Conservation (phyloP, 805 yeast genomes). For the Pichia occidentalis region DNA sequence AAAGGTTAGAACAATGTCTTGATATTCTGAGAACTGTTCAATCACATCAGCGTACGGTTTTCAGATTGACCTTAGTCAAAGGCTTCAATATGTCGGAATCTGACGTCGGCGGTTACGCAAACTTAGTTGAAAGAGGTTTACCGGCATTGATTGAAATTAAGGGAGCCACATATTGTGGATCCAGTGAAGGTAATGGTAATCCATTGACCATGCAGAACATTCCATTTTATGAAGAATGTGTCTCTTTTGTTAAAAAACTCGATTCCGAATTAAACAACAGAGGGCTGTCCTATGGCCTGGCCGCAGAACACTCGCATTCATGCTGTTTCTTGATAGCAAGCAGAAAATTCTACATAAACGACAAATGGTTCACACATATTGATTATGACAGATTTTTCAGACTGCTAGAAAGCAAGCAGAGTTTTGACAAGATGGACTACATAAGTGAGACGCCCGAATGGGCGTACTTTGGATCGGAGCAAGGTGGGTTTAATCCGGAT, state of each 20-base stretch:
- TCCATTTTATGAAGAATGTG: constrained; percentile 90
- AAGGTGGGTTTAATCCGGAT: constrained; percentile 86
- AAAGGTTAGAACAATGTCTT: constrained; percentile 70
- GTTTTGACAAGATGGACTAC: constrained; percentile 76
- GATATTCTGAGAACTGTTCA: constrained; percentile 71
- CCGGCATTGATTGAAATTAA: constrained; percentile 90
- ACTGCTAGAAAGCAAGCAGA: constrained; percentile 52
- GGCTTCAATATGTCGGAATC: constrained; percentile 80
- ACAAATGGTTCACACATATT: constrained; percentile 84
- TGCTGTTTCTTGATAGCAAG: constrained; percentile 87
- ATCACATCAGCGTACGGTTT: constrained; percentile 81
- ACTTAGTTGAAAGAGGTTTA: constrained; percentile 69
- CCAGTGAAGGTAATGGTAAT: constrained; percentile 75
- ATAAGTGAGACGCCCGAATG: constrained; percentile 76
- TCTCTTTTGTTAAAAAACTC: constrained; percentile 59
- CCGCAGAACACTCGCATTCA: constrained; percentile 94
- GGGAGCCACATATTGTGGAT: constrained; percentile 95
- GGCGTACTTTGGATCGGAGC: constrained; percentile 83
- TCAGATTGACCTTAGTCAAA: constrained; percentile 82
- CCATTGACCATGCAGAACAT: constrained; percentile 93
- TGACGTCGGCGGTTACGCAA: constrained; percentile 78
- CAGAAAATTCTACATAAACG: constrained; percentile 58
- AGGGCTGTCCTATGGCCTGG: constrained; percentile 70
- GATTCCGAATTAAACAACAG: constrained; percentile 55
- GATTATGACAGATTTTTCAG: constrained; percentile 73